These are phyloP conservation scores for Populus pruinosa DNA, from an alignment of 345 rosid species.

Conservation along the genomic window DNA sequence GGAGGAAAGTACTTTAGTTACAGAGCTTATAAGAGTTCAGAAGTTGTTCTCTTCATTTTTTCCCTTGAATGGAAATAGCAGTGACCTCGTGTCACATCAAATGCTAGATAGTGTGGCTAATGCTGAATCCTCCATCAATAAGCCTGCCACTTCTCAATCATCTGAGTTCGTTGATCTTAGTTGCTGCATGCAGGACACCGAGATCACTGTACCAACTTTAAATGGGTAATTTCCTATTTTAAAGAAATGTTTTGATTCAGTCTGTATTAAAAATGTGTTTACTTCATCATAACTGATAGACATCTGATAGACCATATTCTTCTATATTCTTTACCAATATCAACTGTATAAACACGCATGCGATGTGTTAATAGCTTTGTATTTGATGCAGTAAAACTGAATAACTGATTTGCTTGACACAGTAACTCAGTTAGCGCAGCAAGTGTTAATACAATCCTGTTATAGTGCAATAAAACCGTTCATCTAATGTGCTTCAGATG, in stretches of 20 bases:
- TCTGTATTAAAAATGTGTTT: not conserved
- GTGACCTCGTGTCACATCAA: slow-evolving; percentile 22
- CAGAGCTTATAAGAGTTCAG: slow-evolving; percentile 54
- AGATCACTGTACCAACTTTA: slow-evolving; percentile 77
- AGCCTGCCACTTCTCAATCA: slow-evolving; percentile 38
- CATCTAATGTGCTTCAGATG: slow-evolving; percentile 50
- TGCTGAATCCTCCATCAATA: slow-evolving; percentile 20
- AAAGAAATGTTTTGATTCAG: not conserved
- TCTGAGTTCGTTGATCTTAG: slow-evolving; percentile 64
- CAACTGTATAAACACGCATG: not conserved
- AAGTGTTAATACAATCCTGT: not conserved
- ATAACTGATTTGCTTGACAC: not conserved
- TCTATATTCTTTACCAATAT: not conserved
- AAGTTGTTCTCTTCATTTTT: slow-evolving; percentile 50
- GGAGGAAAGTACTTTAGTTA: slow-evolving; percentile 38
- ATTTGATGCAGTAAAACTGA: too few species aligned
- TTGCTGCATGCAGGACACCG: slow-evolving; percentile 59
- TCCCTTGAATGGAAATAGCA: slow-evolving; percentile 32
- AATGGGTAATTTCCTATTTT: slow-evolving; percentile 57
- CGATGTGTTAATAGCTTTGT: not conserved
- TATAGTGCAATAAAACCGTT: slow-evolving; percentile 1
- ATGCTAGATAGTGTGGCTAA: slow-evolving; percentile 12
- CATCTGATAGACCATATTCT: too few species aligned
- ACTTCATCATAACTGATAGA: not conserved
- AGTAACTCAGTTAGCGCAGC: not conserved